Conservation (phyloP, 495 filamentous ascomycete species). For the Podospora sp. region DNA sequence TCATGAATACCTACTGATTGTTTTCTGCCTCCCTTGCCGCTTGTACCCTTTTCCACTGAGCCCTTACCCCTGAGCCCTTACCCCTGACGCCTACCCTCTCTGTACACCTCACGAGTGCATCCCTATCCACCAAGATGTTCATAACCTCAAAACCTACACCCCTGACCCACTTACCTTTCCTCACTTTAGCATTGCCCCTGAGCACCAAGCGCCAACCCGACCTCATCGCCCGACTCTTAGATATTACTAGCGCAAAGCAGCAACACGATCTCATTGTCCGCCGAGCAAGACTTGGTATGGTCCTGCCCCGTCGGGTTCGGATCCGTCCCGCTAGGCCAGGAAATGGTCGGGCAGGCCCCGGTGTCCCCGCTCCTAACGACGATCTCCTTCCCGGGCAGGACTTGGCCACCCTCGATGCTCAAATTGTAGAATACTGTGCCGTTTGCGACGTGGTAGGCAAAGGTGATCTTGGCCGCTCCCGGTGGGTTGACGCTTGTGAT, state of each 20-base stretch:
- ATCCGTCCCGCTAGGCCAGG: conserved; percentile 55
- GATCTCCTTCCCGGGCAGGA: conserved; percentile 53
- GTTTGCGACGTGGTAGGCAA: conserved; percentile 56
- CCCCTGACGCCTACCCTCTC: too few relatives aligned
- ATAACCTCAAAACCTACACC: too few relatives aligned
- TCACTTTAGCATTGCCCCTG: background rate
- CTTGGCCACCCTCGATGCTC: conserved; percentile 57
- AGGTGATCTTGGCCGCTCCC: conserved; percentile 55
- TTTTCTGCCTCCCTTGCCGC: too few relatives aligned
- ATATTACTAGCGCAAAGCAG: conserved; percentile 53
- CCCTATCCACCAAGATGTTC: too few relatives aligned
- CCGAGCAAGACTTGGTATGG: too few relatives aligned
- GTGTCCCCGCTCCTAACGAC: conserved; percentile 43
- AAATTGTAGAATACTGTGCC: conserved; percentile 58
- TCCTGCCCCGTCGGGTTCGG: too few relatives aligned
- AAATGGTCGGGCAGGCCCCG: conserved; percentile 48
- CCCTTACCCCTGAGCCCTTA: too few relatives aligned
- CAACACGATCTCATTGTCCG: too few relatives aligned
- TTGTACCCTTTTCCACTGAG: too few relatives aligned
- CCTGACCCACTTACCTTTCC: background rate
- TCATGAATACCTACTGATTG: too few relatives aligned
- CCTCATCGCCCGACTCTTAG: conserved; percentile 37
- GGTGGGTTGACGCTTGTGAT: conserved; percentile 56
- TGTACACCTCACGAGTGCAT: too few relatives aligned
- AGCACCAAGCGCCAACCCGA: conserved; percentile 35